Conservation (phyloP, 2,329 filamentous ascomycete genomes). For the Trichophyton mentagrophytes region DNA sequence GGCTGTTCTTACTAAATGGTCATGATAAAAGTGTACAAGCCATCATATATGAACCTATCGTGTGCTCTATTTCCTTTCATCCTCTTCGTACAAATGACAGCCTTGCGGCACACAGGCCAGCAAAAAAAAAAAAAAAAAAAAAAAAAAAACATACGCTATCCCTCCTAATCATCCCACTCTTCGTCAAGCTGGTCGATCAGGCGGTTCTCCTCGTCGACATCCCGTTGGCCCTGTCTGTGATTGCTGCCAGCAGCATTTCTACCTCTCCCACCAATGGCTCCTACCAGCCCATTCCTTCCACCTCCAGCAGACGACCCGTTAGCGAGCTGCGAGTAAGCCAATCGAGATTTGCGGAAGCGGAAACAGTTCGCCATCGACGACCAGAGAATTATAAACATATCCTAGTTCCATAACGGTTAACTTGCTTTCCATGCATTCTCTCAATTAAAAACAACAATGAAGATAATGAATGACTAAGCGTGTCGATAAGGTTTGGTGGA, state of each 20-base stretch:
- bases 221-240: constrained; percentile 24
- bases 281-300: constrained; percentile 20
- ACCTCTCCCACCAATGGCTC: constrained; percentile 24
- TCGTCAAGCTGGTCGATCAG: constrained; percentile 93
- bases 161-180: constrained; percentile 68
- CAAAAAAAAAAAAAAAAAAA: not conserved
- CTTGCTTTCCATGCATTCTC: not conserved
- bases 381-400: constrained; percentile 32
- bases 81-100: not conserved
- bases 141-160: not conserved
- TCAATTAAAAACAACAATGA: not conserved
- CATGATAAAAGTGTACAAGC: not conserved
- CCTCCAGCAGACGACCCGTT: constrained; percentile 12
- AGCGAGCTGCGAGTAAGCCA: constrained; percentile 25
- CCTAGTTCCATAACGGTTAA: constrained; percentile 20
- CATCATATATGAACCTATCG: not conserved
- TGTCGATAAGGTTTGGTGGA: not conserved
- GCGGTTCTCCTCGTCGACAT: constrained; percentile 73
- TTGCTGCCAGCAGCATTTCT: constrained; percentile 26
- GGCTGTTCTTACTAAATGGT: not conserved
- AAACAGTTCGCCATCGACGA: constrained; percentile 33
- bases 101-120: not conserved
- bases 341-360: constrained; percentile 21
- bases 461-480: not conserved
- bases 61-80: not conserved